Conservation (phyloP, 78 protist species). For the Dictyostelium capitatum region DNA sequence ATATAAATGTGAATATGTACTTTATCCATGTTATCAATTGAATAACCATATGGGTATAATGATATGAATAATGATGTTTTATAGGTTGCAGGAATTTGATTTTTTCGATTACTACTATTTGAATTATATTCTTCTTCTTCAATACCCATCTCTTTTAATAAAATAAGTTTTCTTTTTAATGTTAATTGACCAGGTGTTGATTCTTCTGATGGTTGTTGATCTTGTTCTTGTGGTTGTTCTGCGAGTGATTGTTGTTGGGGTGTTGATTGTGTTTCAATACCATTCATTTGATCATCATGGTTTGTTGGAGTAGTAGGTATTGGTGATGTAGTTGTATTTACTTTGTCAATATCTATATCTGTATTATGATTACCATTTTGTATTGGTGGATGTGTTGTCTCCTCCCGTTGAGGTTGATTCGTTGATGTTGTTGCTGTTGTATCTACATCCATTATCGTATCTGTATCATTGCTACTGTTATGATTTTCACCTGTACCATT, state of each 20-base stretch:
- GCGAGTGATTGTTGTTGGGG: neutral
- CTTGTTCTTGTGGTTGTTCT: neutral
- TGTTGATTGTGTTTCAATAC: neutral
- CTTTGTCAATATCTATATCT: neutral
- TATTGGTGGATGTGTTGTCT: neutral
- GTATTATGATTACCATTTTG: neutral
- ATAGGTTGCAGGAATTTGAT: neutral
- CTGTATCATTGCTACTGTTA: neutral
- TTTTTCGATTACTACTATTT: neutral
- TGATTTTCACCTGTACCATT: neutral
- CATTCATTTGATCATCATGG: neutral
- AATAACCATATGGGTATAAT: conserved; percentile 39
- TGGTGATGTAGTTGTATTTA: neutral
- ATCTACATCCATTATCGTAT: neutral
- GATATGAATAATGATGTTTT: conserved; percentile 38
- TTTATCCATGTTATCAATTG: conserved; percentile 37
- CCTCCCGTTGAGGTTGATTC: too few relatives aligned
- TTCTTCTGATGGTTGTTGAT: neutral
- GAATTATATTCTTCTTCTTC: neutral
- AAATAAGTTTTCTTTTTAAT: conserved; percentile 4
- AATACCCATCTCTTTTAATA: conserved; percentile 3
- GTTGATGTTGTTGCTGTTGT: neutral
- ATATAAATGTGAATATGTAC: conserved; percentile 3
- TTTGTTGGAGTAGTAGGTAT: neutral
- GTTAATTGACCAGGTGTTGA: neutral